Conservation (phyloP, 495 filamentous ascomycete genomes). For the Tuber calosporum region DNA sequence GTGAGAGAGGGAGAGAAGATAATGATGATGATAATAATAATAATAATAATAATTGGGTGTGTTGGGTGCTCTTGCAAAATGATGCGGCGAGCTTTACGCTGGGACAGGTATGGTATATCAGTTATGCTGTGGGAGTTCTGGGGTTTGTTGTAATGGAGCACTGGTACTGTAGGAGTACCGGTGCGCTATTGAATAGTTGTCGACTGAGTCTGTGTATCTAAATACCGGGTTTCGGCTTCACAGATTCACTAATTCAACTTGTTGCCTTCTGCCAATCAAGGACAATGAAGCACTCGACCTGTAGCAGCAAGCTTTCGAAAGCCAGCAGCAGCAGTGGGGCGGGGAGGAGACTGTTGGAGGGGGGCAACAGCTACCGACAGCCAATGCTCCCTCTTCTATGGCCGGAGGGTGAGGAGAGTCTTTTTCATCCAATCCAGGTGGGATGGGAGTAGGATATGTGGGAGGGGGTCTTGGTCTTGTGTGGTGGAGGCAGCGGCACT, state of each 20-base stretch:
- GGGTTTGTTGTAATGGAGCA: conserved; percentile 9
- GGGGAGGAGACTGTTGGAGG: background rate
- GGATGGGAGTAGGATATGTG: conserved; percentile 2
- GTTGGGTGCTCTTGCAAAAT: conserved; percentile 14
- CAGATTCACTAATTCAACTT: conserved; percentile 21
- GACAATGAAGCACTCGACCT: conserved; percentile 33
- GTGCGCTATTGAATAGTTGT: background rate
- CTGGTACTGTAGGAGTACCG: too few species aligned
- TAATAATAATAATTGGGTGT: conserved; percentile 15
- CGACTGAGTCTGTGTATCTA: background rate
- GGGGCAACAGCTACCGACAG: conserved; percentile 17
- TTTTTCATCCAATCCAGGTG: conserved; percentile 18
- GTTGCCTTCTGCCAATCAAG: conserved; percentile 20
- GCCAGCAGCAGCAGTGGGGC: background rate
- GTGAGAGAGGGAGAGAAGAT: conserved; percentile 14
- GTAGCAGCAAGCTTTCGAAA: conserved; percentile 10
- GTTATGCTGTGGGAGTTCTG: conserved; percentile 8
- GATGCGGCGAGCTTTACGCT: conserved; percentile 11
- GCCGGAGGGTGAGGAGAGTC: conserved; percentile 30
- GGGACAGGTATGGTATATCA: background rate
- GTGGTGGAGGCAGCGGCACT: conserved; percentile 33
- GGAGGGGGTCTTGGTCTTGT: conserved; percentile 22
- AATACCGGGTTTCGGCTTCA: background rate
- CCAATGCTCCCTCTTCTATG: conserved; percentile 22
- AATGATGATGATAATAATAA: too few species aligned